Evolutionary conservation across 371 early-diverging fungal genomes (phyloP), one percentile per base, ranked within the genome.

Genomic region (Paramicrosporidium saccamoebae): DNA sequence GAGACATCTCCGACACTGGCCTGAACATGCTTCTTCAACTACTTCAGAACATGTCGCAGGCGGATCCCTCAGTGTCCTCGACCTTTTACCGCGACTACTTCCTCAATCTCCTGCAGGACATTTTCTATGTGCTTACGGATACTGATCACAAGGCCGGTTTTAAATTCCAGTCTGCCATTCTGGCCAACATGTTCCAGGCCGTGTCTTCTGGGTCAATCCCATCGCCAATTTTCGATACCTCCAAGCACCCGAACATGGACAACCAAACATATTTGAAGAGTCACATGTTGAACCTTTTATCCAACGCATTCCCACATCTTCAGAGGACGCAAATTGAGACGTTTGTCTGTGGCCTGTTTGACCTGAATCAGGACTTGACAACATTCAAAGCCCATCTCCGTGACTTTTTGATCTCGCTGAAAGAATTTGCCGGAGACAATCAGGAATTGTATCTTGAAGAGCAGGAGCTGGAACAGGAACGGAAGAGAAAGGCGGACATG

Each of bases 81-180:
- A 55, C 55, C 10, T 94, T 94, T 40, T 86, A 66, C 48, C 74
- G 73, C 35, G 48, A 60, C 5, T 88, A 69, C 44, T 82, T 58
- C 41, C 36, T 84, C 18, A 64, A 52, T 36, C 45, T 90, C 18
- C 47, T 90, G 25, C 75, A 77, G 47, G 90, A 88, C 35, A 57
- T 90, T 14, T 79, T 94, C 41, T 86, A 63, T 32, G 88, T 94
- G 2, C 50, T 94, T 22, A 84, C 88, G 2, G 88, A 81, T 50
- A 56, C 67, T 23, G 81, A 81, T 37, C 92, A 94, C 53, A 90
- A 88, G 56, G 67, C 75, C 39, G 88, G 86, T 5, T 92, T 90
- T 52, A 69, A 69, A 43, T 55, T 62, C 17, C 92, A 94, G 43
- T 64, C 64, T 29, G 50, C 60, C 35, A 64, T 88, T 10, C 52